Evolutionary conservation across 768 basidiomycete species (phyloP).

Genomic region (Termitomyces heimii): DNA sequence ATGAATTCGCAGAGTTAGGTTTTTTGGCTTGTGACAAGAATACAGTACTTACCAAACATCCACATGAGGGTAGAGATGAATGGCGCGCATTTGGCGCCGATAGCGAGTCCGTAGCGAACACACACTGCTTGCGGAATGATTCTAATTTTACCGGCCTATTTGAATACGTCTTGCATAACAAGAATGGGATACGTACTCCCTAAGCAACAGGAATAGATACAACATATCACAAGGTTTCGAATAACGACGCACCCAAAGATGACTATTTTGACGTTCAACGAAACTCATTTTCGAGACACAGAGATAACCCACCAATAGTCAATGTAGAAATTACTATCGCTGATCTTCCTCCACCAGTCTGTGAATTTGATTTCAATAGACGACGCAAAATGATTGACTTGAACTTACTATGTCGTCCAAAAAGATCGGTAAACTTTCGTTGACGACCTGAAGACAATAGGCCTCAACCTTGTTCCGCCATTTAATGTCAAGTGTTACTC

Average conservation of each 20-base stretch:
- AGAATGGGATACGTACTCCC: constrained; percentile 45
- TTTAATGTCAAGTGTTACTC: constrained; percentile 18
- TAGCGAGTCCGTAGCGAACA: constrained; percentile 73
- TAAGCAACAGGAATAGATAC: constrained; percentile 23
- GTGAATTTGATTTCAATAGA: background rate
- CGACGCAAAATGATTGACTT: background rate
- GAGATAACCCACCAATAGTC: constrained; percentile 47
- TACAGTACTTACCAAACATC: constrained; percentile 39
- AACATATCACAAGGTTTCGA: background rate
- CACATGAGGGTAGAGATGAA: constrained; percentile 73
- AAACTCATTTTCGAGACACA: background rate
- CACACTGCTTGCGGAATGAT: constrained; percentile 69
- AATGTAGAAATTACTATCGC: constrained; percentile 73
- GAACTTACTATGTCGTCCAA: constrained; percentile 61
- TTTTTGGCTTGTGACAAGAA: background rate
- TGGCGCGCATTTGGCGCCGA: constrained; percentile 74
- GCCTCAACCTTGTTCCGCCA: background rate
- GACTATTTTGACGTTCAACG: constrained; percentile 33
- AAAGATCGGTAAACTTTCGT: constrained; percentile 81
- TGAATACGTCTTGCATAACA: background rate
- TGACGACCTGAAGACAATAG: constrained; percentile 49
- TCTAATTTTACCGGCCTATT: constrained; percentile 17
- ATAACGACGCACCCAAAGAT: constrained; percentile 64
- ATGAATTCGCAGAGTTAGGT: constrained; percentile 24
- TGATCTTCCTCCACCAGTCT: constrained; percentile 61